Conservation (phyloP, 78 protist genomes). For the Dictyostelium citrinum region DNA sequence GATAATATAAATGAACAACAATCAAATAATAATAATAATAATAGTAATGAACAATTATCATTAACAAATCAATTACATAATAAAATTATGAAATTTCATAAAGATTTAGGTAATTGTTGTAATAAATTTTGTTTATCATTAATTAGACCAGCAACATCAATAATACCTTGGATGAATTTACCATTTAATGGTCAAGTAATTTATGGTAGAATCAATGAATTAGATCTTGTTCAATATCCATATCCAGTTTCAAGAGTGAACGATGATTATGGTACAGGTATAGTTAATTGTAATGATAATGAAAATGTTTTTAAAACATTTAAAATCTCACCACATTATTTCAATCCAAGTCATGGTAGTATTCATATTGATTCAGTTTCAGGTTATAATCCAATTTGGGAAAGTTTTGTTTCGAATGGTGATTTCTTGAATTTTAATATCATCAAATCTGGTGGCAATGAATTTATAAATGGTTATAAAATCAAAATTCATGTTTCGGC, state of each 20-base stretch:
- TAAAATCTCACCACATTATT: not conserved
- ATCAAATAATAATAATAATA: not conserved
- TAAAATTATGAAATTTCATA: not conserved
- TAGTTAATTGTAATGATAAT: not conserved
- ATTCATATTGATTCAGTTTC: not conserved
- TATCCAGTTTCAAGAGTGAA: not conserved
- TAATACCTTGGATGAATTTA: slow-evolving; percentile 9
- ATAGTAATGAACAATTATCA: not conserved
- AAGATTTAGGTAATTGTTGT: not conserved
- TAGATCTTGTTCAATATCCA: not conserved
- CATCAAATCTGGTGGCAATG: not conserved
- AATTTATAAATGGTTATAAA: not conserved
- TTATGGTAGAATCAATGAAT: not conserved
- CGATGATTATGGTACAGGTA: not conserved
- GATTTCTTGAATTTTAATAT: not conserved
- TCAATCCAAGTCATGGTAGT: not conserved
- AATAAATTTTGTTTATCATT: slow-evolving; percentile 4
- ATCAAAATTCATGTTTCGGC: not conserved
- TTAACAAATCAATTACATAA: not conserved
- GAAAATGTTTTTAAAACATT: not conserved
- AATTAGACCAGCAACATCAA: not conserved
- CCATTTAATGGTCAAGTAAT: not conserved
- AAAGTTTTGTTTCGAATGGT: not conserved
- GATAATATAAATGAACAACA: not conserved
- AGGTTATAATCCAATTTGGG: not conserved